Conservation (phyloP, 1,139 yeast genomes). For the Yamadazyma pseudoaaseri region DNA sequence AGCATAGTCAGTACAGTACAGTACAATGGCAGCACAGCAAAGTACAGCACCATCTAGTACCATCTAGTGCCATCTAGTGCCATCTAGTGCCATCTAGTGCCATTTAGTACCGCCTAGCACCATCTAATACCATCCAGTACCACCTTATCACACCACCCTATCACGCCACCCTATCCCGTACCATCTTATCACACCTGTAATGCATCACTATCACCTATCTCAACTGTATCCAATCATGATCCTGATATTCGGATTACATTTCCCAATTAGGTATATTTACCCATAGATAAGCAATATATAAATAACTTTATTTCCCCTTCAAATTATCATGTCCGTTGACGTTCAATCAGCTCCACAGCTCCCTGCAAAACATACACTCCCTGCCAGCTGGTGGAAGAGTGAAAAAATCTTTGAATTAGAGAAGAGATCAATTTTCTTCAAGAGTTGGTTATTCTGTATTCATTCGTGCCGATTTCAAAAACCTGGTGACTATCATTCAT, state of each 20-base stretch:
- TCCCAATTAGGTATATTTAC: constrained; percentile 8
- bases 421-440: constrained; percentile 53
- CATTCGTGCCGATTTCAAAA: constrained; percentile 51
- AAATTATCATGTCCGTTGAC: constrained; percentile 14
- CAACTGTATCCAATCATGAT: no score
- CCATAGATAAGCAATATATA: constrained; percentile 16
- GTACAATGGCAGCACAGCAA: no score
- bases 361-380: constrained; percentile 59
- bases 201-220: no score
- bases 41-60: no score
- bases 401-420: constrained; percentile 57
- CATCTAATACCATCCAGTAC: no score
- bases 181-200: no score
- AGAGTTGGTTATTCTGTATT: constrained; percentile 54
- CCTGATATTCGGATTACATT: constrained; percentile 4
- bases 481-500: constrained; percentile 56
- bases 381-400: constrained; percentile 67
- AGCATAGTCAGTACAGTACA: no score
- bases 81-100: no score
- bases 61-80: no score
- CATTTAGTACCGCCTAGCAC: no score
- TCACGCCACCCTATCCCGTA: no score
- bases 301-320: background rate
- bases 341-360: constrained; percentile 1
- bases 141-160: no score